These are phyloP conservation scores for Pseudocercospora macadamiae DNA, from an alignment of 2,329 filamentous ascomycete genomes.

Conservation along the genomic window DNA sequence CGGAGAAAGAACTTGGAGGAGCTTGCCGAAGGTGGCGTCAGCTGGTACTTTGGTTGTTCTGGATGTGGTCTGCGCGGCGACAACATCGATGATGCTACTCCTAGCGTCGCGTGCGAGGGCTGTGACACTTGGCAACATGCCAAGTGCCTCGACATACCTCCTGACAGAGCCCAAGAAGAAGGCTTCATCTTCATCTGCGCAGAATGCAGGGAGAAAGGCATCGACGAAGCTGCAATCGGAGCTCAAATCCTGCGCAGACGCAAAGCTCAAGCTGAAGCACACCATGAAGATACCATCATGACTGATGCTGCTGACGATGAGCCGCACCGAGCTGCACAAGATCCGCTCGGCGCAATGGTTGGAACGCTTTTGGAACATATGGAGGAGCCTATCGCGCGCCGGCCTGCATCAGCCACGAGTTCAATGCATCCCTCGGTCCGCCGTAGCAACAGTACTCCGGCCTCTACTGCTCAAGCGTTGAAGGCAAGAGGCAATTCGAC, in stretches of 20 bases:
- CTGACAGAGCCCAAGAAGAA: not conserved
- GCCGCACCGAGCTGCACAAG: not conserved
- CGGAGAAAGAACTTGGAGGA: not conserved
- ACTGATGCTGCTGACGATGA: not conserved
- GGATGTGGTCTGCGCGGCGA: slow-evolving; percentile 1
- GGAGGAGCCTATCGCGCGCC: not conserved
- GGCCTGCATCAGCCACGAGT: not conserved
- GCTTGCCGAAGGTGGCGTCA: not conserved
- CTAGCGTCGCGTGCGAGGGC: slow-evolving; percentile 4
- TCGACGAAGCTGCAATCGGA: not conserved
- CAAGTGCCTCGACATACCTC: slow-evolving; percentile 3
- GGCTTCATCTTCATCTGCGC: slow-evolving; percentile 6
- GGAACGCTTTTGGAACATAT: not conserved
- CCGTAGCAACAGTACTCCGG: slow-evolving; percentile 1
- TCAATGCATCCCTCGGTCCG: not conserved
- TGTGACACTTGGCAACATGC: slow-evolving; percentile 5
- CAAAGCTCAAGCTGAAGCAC: not conserved
- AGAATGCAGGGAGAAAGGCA: not conserved
- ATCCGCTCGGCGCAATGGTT: slow-evolving; percentile 6
- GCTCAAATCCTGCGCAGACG: not conserved
- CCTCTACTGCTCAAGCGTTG: not conserved
- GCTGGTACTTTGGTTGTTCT: slow-evolving; percentile 1
- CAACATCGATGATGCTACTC: not conserved
- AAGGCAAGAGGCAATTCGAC: not conserved
- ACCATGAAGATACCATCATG: slow-evolving; percentile 1